Evolutionary conservation across 768 basidiomycete species (phyloP), one percentile per base, ranked within the genome.

Genomic region (Xerocomus brunneocitrinus): DNA sequence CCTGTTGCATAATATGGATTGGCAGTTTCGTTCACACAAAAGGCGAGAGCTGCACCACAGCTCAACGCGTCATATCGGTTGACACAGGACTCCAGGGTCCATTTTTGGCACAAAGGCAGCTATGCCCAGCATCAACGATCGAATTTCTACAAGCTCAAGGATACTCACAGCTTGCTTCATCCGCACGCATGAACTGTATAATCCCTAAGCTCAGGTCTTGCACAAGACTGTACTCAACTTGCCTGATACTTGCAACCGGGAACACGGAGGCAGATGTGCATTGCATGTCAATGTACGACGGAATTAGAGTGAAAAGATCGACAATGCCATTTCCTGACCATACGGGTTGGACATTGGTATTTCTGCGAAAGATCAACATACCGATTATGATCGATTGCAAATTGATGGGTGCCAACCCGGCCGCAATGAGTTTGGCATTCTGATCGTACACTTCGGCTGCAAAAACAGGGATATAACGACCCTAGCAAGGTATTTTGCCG

Each of bases 91-190:
- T 75, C 70, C 16, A 76, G 68, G 56, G 84, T 74, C 56, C 77
- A 77, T 55, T 77, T 77, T 58, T 83, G 71, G 67, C 91, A 93
- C 36, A 84, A 80, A 28, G 88, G 86, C 13, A 91, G 73, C 85
- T 88, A 58, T 25, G n/a, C 7, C 39, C 16, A 54, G 36, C 8
- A 8, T 57, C 19, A 50, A 34, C 27, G 5, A 13, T 12, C 22
- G 43, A 16, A 4, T 19, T 40, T 13, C 32, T 14, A 19, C 40
- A 8, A 3, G 28, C 28, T 41, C 5, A 5, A 46, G 10, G 9
- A 2, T 4, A 56, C 73, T 45, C 48, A 78, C 76, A 16, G 69
- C 66, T 57, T 68, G 55, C 59, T 77, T 78, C 72, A 79, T 77
- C 27, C 62, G 67, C 13, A 79, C 62, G 25, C 79, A 78, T 2